A percentile compares a stretch with the other conserved stretches of the same genome.
These are phyloP conservation scores for Plasmodium falciparum DNA, from an alignment of 169 alveolate genomes.

Conservation along the genomic window DNA sequence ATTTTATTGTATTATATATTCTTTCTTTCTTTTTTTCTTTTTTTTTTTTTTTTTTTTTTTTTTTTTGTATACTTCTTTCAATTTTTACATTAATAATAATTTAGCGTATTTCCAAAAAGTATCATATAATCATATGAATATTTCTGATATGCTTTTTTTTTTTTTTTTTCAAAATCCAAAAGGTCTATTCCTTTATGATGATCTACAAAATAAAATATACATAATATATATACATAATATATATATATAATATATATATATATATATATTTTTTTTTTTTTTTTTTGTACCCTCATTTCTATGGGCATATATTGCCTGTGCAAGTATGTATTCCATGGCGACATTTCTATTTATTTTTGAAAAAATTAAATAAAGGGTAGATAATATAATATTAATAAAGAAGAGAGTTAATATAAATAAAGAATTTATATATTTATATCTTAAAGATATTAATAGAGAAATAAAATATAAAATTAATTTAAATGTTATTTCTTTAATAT, in stretches of 20 bases:
- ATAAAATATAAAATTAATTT: conserved; percentile 35
- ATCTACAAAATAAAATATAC: background rate
- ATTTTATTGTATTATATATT: background rate
- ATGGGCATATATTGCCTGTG: conserved; percentile 15
- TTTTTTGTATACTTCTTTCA: no score
- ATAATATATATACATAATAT: background rate
- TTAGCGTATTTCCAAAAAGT: conserved; percentile 22
- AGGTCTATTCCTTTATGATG: background rate
- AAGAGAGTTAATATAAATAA: conserved; percentile 8
- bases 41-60: background rate
- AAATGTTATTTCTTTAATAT: conserved; percentile 31
- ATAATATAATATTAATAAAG: background rate
- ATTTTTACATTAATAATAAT: conserved; percentile 18
- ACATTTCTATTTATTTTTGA: conserved; percentile 42
- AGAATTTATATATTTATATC: conserved; percentile 11
- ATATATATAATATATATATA: background rate
- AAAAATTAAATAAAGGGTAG: conserved; percentile 25
- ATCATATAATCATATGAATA: conserved; percentile 48
- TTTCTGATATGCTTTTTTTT: background rate
- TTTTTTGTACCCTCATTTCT: background rate
- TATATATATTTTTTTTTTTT: background rate
- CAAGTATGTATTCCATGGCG: conserved; percentile 22
- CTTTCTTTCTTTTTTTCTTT: background rate
- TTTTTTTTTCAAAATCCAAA: background rate
- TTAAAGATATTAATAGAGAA: conserved; percentile 1